Base-by-base conservation (phyloP, 768 basidiomycete genomes). In the Lactarius sanguifluus region DNA sequence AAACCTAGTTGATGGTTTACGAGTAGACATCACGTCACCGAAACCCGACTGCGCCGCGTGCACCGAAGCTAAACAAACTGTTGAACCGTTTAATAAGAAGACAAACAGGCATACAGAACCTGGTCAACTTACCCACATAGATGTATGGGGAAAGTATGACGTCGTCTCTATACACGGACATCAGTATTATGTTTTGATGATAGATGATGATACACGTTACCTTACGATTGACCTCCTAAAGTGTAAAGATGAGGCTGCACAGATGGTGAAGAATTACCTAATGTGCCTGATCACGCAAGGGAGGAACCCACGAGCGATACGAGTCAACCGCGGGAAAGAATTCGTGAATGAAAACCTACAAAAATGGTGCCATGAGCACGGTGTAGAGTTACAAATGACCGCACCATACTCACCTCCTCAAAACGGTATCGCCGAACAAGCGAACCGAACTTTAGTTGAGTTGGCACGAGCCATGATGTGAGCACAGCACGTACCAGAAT, bases 201-300 rank as follows among this genome's bases (percentile, higher is more conserved):
- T 47, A 0, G 45, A 47, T 12, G n/a, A 47, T 1, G n/a, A n/a
- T 4, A 2, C n/a, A 3, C 2, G n/a, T 1, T 4, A n/a, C 0
- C 1, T 36, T 0, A 59, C 40, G 0, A 23, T 59, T 0, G 2
- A 41, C 0, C 41, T 59, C 25, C 40, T 59, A 16, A 23, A 7
- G 3, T 0, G 10, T 0, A 47, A 47, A 1, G 2, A 47, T 47
- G 45, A 47, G 10, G 45, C 45, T 1, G 10, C 20, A 1, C 0
- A 30, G 1, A 7, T 0, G 6, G 25, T 59, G 0, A 59, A 30
- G 7, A 8, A 59, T 4, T 59, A 59, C 5, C 1, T 59, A 1
- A 20, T 5, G 3, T 1, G 20, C 25, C 8, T 59, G 0, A 16
- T 5, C 0, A 20, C 8, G 0, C 28, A 18, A 0, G 23, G 3